Base-by-base conservation (phyloP, 345 rosid species). In the Adansonia digitata region DNA sequence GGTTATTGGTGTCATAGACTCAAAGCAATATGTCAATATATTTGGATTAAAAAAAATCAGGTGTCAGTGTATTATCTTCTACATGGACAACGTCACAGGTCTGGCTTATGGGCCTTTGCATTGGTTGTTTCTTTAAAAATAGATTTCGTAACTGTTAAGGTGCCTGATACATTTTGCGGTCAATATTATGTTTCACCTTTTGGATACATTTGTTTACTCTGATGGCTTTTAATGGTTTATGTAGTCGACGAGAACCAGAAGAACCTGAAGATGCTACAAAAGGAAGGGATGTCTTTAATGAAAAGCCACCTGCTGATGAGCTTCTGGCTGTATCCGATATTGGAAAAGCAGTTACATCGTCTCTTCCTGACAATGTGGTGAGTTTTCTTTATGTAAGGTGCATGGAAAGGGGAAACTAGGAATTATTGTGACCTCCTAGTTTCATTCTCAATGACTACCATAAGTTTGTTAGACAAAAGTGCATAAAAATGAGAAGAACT, bases 261-360 rank as follows among this genome's bases (percentile, higher is more conserved):
- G 99, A 95, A 79, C 93, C 98, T 71, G 98, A 91, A 77, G 99
- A 95, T 81, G 87, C 97, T 70, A 91, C 89, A 67, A 94, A 95
- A 80, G 98, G 99, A 52, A 93, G 99, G 72, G 97, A 89, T 56
- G 94, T 92, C 72, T 92, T 95, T 77, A 93, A 93, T 77, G 99
- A 95, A 84, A 95, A 95, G 85, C 99, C 99, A 63, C 94, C 98
- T 27, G 84, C 97, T 24, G 98, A 95, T 85, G 99, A 95, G 84
- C 97, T 95, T 83, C 74, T 95, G 94, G 82, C 99, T 69, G 98
- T 80, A 51, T 95, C 99, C 49, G 99, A 95, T 72, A 84, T 89
- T 81, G 99, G 99, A 80, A 93, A 91, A 80, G 49, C 97, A 40
- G 93, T 82, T n/a, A 89, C 98, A 26, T 90, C 96, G 4, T 90